Evolutionary conservation across 768 basidiomycete species (phyloP).

Genomic region (Trametes coccinea): DNA sequence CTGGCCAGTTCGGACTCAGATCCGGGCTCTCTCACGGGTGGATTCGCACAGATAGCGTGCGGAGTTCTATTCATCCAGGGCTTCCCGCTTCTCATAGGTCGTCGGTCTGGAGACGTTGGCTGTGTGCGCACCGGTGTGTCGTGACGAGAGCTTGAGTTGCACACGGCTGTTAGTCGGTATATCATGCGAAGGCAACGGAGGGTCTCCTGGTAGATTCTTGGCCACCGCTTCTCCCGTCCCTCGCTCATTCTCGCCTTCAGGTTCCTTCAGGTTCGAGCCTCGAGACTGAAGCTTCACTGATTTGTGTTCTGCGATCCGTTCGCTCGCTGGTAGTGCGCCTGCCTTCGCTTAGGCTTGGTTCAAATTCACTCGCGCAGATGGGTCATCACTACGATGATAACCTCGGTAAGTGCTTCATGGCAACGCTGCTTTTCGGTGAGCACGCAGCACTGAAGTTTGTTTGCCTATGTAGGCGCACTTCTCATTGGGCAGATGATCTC

Average conservation of each 20-base stretch:
- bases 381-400: constrained; percentile 18
- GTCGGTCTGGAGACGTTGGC: constrained; percentile 11
- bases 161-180: constrained; percentile 12
- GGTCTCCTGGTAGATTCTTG: constrained; percentile 4
- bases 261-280: neutral
- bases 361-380: neutral
- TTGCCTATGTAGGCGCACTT: constrained; percentile 14
- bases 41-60: constrained; percentile 4
- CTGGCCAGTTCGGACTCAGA: neutral
- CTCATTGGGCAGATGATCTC: constrained; percentile 25
- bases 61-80: constrained; percentile 8
- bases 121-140: constrained; percentile 6
- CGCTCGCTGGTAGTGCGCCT: neutral
- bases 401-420: constrained; percentile 3
- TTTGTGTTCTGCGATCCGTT: neutral
- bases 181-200: constrained; percentile 1
- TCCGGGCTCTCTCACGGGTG: neutral
- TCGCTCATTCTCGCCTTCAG: neutral
- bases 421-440: neutral
- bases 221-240: neutral
- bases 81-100: constrained; percentile 14
- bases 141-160: neutral
- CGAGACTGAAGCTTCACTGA: neutral
- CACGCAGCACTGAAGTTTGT: neutral
- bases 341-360: neutral